Percentiles rank a stretch among this genome's conserved stretches.
These are phyloP conservation scores for Polysphondylium violaceum DNA, from an alignment of 78 protist species.

Conservation along the genomic window DNA sequence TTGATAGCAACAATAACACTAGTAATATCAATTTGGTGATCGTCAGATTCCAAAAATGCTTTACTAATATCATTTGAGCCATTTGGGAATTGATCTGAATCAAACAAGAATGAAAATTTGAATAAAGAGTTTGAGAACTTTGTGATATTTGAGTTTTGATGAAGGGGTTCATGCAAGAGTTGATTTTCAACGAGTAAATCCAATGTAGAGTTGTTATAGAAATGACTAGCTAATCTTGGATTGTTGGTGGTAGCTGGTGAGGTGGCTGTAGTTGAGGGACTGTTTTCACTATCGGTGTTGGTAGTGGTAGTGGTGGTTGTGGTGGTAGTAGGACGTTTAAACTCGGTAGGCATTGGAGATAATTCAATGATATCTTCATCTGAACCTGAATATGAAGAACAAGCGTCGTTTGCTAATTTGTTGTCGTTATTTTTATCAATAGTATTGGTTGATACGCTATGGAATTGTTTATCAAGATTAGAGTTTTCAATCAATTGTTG, in stretches of 20 bases:
- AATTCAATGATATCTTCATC: too few species aligned
- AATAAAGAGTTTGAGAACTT: neutral
- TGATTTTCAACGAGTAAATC: neutral
- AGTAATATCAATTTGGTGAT: constrained; percentile 16
- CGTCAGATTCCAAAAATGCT: neutral
- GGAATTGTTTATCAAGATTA: neutral
- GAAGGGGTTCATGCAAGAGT: neutral
- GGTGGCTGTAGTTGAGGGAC: neutral
- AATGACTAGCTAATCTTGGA: neutral
- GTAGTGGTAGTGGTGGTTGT: constrained; percentile 6
- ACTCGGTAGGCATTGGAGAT: neutral
- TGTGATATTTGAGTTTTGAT: neutral
- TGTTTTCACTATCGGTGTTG: neutral
- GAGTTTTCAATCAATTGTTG: neutral
- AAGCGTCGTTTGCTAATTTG: neutral
- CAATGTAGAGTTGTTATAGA: constrained; percentile 19
- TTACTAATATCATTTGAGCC: constrained; percentile 3
- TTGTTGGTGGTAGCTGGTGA: neutral
- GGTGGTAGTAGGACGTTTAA: neutral
- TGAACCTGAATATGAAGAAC: too few species aligned
- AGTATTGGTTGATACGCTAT: neutral
- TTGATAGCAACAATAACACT: constrained; percentile 13
- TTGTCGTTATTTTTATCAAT: neutral
- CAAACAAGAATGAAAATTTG: constrained; percentile 25
- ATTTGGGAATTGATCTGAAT: constrained; percentile 11